Base-by-base conservation (phyloP, 345 rosid genomes). In the rapeseed (Brassica napus) region DNA sequence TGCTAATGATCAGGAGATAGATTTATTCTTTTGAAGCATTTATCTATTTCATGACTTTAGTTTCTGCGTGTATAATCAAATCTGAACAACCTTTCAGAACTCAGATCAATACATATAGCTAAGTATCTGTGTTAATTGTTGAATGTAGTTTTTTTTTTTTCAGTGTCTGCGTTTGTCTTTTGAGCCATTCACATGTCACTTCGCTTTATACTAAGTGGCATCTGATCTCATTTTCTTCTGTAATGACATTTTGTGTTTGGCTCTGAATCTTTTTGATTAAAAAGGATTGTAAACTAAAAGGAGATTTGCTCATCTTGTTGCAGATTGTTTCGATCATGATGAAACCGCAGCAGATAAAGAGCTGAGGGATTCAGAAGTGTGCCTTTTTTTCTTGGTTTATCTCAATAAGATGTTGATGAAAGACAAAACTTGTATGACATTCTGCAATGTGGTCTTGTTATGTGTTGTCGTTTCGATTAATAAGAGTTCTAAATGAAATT, bases 341-440 rank as follows among this genome's bases (percentile, higher is more conserved):
- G 58, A 63, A 78, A 78, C 31, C 0, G 31, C 73, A 32, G 69
- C 32, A 23, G 64, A n/a, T 72, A 23, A 59, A 67, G 37, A 72
- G 57, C 55, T 59, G 55, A 58, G 42, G 39, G 49, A 12, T 65
- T 72, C 39, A 44, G 23, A 67, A 7, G 55, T 10, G 21, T 57
- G 30, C 44, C 2, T 3, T 14, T 35, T 21, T 21, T 59, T 60
- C 32, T 68, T 72, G 39, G 12, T 42, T 72, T 49, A 49, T n/a
- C 16, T 31, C 35, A 71, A 65, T 78, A 71, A 78, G 69, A 44
- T 72, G 73, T 79, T 58, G 35, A 42, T 79, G 64, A 49, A 58
- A 67, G 30, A 67, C 42, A 49, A 9, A 6, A 23, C 47, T 63
- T 71, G 66, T 64, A 21, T 58, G 59, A 71, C 60, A 71, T 15